Evolutionary conservation across 441 rosid genomes (phyloP), one percentile per base, ranked within the genome.

Genomic region (Arabidopsis lyrata): DNA sequence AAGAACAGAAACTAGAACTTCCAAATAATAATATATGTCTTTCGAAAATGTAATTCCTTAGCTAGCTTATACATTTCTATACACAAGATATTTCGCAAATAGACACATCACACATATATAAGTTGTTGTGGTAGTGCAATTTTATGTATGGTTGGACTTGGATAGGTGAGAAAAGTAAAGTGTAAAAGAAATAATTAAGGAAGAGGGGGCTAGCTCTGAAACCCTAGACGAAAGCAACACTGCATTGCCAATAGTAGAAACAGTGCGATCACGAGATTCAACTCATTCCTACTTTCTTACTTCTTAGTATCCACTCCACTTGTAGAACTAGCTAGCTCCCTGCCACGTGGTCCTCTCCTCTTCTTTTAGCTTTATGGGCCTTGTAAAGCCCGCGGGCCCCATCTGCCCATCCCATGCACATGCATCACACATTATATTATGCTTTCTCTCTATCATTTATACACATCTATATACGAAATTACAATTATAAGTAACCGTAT

Each of bases 331-430:
- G 64, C 75, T 69, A 76, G 41, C 64, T 60, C 64, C 60, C 75
- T 64, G 65, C 79, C 79, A 69, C 75, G 60, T 69, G 79, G 75
- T 63, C 79, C 79, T 63, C 74, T 75, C 70, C 74, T 75, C 78
- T 61, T 68, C 78, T 5, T 24, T 62, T 75, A 68, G 35, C 74
- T 68, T 76, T 63, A 76, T 69, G 75, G 79, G 79, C 66, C 66
- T 69, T 69, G 31, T 56, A 16, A 38, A 56, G 47, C 61, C 22
- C 64, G 10, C 29, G 61, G 79, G 61, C 22, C 78, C 79, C 66
- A 55, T 31, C 20, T 62, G 6, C 79, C 80, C 76, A 76, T 76
- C 60, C 74, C 72, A 76, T 76, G 80, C 76, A 76, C 79, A 76
- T 76, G 66, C 78, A 66, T 42, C 61, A 49, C 61, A 49, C 72